Conservation (phyloP, 83 land plant genomes). For the Thuja plicata region DNA sequence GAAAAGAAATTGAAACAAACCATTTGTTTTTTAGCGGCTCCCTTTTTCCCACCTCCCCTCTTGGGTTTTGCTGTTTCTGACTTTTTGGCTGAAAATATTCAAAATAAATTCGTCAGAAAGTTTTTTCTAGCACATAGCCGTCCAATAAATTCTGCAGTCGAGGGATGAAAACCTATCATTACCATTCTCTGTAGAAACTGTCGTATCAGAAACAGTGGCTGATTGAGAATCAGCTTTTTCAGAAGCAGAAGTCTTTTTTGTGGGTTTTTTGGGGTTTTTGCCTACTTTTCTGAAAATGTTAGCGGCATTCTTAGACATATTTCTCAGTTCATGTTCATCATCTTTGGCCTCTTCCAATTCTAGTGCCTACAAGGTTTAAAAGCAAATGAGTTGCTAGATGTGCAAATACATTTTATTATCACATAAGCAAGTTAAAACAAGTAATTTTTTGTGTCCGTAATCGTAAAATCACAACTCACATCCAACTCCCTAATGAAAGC, state of each 20-base stretch:
- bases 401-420: not conserved
- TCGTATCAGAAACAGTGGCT: conserved; percentile 9
- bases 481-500: conserved; percentile 58
- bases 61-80: conserved; percentile 11
- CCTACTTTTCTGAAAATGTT: conserved; percentile 45
- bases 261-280: conserved; percentile 40
- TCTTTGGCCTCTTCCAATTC: conserved; percentile 66
- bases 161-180: conserved; percentile 5
- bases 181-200: conserved; percentile 9
- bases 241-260: conserved; percentile 20
- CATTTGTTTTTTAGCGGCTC: conserved; percentile 9
- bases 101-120: not conserved
- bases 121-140: conserved; percentile 3
- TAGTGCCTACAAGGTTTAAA: conserved; percentile 46
- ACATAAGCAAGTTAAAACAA: not conserved
- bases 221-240: conserved; percentile 10
- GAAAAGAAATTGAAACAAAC: not conserved
- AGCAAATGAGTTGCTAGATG: not conserved
- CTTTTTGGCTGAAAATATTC: not conserved
- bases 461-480: conserved; percentile 37
- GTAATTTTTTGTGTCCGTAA: not conserved
- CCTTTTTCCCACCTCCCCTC: conserved; percentile 15
- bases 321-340: conserved; percentile 46
- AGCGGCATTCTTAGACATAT: conserved; percentile 17
- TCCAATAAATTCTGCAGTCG: not conserved